Conservation (phyloP, 1,284 basidiomycete species). For the Rhodotorula sp. region DNA sequence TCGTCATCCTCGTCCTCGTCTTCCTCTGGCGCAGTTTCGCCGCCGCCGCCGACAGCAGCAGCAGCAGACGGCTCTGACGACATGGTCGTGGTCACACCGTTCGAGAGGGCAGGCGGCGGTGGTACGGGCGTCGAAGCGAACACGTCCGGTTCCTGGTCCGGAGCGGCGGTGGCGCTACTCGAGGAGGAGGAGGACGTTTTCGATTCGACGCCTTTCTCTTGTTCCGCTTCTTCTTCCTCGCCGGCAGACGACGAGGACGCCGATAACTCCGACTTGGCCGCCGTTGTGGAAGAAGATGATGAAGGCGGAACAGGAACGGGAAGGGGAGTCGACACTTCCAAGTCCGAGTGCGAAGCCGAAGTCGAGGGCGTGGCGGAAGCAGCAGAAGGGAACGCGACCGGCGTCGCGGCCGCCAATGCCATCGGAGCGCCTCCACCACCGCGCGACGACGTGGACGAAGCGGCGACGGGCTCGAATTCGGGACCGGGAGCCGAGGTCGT, state of each 20-base stretch:
- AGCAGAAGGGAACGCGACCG: not conserved
- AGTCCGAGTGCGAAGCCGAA: not conserved
- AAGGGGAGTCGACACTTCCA: no score
- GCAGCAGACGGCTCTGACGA: not conserved
- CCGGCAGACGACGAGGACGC: no score
- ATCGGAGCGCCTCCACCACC: no score
- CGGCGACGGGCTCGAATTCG: not conserved
- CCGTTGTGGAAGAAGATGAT: no score
- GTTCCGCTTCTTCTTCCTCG: no score
- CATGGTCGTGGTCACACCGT: not conserved
- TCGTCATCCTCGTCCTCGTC: not conserved
- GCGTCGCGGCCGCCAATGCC: not conserved
- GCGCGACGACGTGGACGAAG: not conserved
- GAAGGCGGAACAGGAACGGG: no score
- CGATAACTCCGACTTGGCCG: no score
- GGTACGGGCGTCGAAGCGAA: not conserved
- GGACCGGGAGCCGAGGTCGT: not conserved
- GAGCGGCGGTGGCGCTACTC: not conserved
- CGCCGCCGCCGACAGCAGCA: not conserved
- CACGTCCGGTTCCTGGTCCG: not conserved
- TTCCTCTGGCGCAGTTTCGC: not conserved
- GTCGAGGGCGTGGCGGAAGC: not conserved
- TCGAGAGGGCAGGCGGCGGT: not conserved
- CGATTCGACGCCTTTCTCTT: not conserved
- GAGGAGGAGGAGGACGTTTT: not conserved